Base-by-base conservation (phyloP, 345 rosid genomes). In the Salix suchowensis region DNA sequence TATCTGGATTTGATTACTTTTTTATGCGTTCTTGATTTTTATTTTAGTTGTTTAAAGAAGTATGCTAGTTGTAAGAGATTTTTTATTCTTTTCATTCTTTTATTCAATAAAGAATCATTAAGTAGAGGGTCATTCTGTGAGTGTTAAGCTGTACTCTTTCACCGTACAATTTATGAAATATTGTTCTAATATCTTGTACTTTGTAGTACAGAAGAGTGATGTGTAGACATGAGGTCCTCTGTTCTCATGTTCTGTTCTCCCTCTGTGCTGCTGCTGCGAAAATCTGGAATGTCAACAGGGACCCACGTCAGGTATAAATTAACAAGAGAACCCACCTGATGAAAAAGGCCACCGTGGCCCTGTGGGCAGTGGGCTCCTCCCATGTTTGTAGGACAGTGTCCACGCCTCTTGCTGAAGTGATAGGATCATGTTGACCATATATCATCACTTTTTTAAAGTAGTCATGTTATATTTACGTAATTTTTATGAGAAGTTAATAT, bases 261-360 rank as follows among this genome's bases (percentile, higher is more conserved):
- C 62, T n/a, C 62, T 58, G 60, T 7, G 19, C 60, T 19, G 60
- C 11, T 21, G 24, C 60, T 34, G 13, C 13, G 5, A 23, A n/a
- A 23, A 58, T 10, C 14, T n/a, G 4, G 62, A 55, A 9, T 9
- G 62, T n/a, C 28, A 58, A 46, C 18, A 4, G 62, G 28, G 62
- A 58, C 62, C 70, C 70, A 46, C 61, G 28, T 46, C 60, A 30
- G 48, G 16, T 6, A 2, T 10, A 64, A 48, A 5, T 0, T n/a
- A 71, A 65, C 66, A 16, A 28, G 54, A 4, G 40, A 23, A 24
- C 66, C 55, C 76, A 65, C 80, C 72, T 34, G 76, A 72, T 23
- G 80, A 54, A 78, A 78, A 21, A 12, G 46, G n/a, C 21, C 1
- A 19, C 23, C 2, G 26, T 34, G 44, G 14, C 44, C 24, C 40